phyloP scores from a whole-genome alignment of 2,329 filamentous ascomycete species.

The Fusarium oligoseptatum region DNA sequence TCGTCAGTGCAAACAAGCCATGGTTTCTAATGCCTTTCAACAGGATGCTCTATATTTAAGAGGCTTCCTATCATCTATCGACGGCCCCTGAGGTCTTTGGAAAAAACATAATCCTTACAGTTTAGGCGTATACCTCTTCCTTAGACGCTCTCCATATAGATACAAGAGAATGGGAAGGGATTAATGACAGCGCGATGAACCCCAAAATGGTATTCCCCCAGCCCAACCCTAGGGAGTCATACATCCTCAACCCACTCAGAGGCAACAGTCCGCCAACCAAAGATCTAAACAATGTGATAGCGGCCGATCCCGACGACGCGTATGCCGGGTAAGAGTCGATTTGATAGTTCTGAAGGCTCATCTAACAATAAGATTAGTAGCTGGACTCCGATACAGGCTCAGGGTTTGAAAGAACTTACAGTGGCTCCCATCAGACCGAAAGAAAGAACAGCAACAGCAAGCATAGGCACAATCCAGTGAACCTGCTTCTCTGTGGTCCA shows the following conservation, averaged over 20 bases:
- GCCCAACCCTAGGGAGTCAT: neutral
- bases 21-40: too few species aligned
- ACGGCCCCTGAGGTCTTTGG: too few species aligned
- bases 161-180: neutral
- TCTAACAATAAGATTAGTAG: neutral
- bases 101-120: neutral
- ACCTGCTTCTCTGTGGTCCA: neutral
- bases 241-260: neutral
- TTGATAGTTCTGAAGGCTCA: neutral
- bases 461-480: neutral
- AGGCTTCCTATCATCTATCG: too few species aligned
- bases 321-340: neutral
- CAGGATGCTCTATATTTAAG: too few species aligned
- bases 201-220: neutral
- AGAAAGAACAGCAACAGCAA: neutral
- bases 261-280: neutral
- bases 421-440: neutral
- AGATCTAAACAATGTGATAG: neutral
- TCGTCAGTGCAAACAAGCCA: too few species aligned
- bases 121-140: neutral
- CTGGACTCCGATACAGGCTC: neutral
- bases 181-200: neutral
- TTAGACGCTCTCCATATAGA: neutral
- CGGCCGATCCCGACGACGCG: neutral
- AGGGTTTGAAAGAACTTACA: neutral